These are phyloP conservation scores for Buddleja alternifolia DNA, from an alignment of 257 asterid genomes.

Conservation along the genomic window DNA sequence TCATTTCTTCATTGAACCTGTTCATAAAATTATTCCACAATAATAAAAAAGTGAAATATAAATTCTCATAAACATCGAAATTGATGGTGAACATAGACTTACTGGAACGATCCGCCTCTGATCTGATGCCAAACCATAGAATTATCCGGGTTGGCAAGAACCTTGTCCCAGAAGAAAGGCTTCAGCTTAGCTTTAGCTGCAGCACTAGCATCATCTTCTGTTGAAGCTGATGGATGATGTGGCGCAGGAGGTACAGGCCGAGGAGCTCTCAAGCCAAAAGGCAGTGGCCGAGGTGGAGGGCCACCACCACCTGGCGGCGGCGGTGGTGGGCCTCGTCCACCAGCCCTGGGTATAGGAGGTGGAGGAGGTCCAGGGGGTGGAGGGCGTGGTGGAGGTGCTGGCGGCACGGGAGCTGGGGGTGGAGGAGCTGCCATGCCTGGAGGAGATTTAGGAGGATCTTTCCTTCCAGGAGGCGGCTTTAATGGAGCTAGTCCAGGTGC, in stretches of 20 bases:
- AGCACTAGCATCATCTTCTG: conserved; percentile 41
- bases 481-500: conserved; percentile 58
- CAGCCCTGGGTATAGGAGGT: conserved; percentile 30
- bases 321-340: conserved; percentile 46
- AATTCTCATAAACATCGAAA: conserved; percentile 13
- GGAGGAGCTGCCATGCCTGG: conserved; percentile 37
- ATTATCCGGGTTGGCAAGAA: conserved; percentile 74
- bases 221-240: conserved; percentile 37
- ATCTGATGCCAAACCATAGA: conserved; percentile 97
- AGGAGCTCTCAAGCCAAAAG: conserved; percentile 54
- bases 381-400: conserved; percentile 42
- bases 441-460: conserved; percentile 35
- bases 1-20: conserved; percentile 96
- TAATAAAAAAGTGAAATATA: conserved; percentile 15
- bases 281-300: conserved; percentile 56
- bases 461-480: conserved; percentile 90
- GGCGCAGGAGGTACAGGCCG: conserved; percentile 43
- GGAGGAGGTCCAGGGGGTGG: conserved; percentile 40
- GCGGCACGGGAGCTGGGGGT: conserved; percentile 32
- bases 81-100: conserved; percentile 35
- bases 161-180: conserved; percentile 99
- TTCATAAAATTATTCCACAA: conserved; percentile 27
- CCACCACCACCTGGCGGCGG: conserved; percentile 52
- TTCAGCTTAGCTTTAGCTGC: conserved; percentile 74
- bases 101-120: conserved; percentile 94